phyloP scores from a whole-genome alignment of 345 rosid genomes.

The Firmiana major region DNA sequence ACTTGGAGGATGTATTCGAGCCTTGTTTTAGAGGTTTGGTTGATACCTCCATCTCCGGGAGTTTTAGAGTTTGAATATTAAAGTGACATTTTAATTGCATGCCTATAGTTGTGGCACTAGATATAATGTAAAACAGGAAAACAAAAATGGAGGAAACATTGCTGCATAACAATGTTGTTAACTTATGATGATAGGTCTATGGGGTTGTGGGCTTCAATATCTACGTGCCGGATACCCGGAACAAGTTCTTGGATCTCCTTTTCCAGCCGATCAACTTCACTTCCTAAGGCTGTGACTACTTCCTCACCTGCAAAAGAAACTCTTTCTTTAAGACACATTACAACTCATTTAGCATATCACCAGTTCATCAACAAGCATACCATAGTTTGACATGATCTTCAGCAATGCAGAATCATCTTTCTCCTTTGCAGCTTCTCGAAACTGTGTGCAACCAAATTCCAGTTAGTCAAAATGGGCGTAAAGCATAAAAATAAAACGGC shows the following conservation, averaged over 20 bases:
- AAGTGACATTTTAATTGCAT: not conserved
- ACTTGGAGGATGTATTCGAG: no score
- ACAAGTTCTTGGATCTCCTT: conserved; percentile 92
- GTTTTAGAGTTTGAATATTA: no score
- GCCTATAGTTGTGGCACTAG: not conserved
- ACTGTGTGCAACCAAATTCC: conserved; percentile 40
- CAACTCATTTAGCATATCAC: not conserved
- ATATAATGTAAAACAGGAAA: not conserved
- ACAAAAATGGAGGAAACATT: not conserved
- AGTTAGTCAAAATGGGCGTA: conserved; percentile 7
- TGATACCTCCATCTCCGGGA: no score
- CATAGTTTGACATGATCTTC: conserved; percentile 79
- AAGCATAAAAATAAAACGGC: not conserved
- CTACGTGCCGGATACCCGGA: conserved; percentile 94
- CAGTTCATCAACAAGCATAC: conserved; percentile 30
- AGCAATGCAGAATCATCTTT: conserved; percentile 65
- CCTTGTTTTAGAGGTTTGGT: no score
- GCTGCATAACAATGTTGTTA: not conserved
- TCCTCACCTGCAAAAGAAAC: conserved; percentile 69
- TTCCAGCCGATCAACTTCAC: conserved; percentile 96
- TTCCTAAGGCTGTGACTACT: conserved; percentile 93
- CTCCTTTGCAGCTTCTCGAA: conserved; percentile 63
- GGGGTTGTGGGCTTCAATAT: conserved; percentile 98
- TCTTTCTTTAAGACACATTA: not conserved
- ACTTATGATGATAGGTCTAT: conserved; percentile 34